Base-by-base conservation (phyloP, 352 stramenopile genomes). In the Globisporangium nagaii region DNA sequence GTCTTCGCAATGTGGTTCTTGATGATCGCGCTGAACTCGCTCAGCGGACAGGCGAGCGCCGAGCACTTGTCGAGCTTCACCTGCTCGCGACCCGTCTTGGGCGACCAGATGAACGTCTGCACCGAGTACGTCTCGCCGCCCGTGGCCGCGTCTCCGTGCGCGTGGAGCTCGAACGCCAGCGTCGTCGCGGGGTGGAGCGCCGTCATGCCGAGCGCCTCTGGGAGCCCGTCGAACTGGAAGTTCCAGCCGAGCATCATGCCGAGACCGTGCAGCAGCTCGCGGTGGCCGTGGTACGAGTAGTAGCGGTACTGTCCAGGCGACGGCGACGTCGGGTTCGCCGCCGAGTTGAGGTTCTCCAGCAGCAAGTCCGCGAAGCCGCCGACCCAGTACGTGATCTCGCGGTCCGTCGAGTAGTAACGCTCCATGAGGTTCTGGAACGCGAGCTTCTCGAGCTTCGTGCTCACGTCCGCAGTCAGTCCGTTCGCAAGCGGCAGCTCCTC, bases 401-500 rank as follows among this genome's bases (percentile, higher is more conserved):
- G 79, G 22, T 87, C 75, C 19, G 83, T 89, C 20, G 76, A 75
- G 66, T 90, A 93, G 61, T 93, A 93, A 41, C 83, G 65, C 60
- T 93, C 83, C 83, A 93, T 91, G 47, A 93, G 79, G 62, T 89
- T 88, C 10, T 71, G 80, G 63, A 93, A 91, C 35, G 80, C 79
- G 31, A 93, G 62, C 36, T 83, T 62, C 58, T 90, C 76, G 19
- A 93, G 59, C 28, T 83, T 49, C 12, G 63, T 56, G 43, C 75
- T 80, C 22, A 80, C 54, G 13, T 84, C 72, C 17, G 71, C 48
- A 10, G 75, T 84, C 53, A 90, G 68, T 2, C 80, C 78, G n/a
- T 70, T 54, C 5, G 75, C 50, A 31, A 70, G 76, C 17, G 61
- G 62, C n/a, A 93, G 67, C 4, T 61, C 57, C 45, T 93, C 73